Base-by-base conservation (phyloP, 805 yeast genomes). In the Yamadazyma philogaea region DNA sequence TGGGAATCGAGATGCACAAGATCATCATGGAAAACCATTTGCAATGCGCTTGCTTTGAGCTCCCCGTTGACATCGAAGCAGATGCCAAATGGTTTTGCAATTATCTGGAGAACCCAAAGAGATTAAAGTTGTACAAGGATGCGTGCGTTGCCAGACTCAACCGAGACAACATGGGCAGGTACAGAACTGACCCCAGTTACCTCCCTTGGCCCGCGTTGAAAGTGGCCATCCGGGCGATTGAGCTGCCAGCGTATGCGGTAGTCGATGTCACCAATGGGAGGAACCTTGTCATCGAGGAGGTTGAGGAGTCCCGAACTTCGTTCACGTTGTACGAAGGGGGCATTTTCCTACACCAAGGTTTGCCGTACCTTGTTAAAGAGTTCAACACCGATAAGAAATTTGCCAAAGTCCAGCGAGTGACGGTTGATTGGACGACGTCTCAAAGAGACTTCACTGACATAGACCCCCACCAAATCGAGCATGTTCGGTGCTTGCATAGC, bases 391-490 rank as follows among this genome's bases (percentile, higher is more conserved):
- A 87, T 30, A 84, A 78, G n/a, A 75, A 73, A 43, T 86, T 66
- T 61, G 98, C 98, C 0, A 84, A 82, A 45, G 96, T 91, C 4
- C 84, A 79, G 53, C 65, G 96, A 39, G 96, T 89, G 0, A 82
- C 84, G 54, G 99, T 93, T 12, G 96, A 91, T 49, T 93, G 98
- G 98, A 75, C 79, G 1, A 93, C 99, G 0, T 74, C 75, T 36
- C 98, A 91, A 57, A 69, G 99, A 43, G 99, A 93, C 60, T 93
- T 75, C 53, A 87, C 96, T 0, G 95, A 93, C 61, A 85, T 93
- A 7, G 98, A 93, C 59, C 97, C 99, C 0, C 60, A 74, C 17
- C 82, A 81, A 52, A 81, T 84, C 39, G 89, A 84, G 51, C 61
- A 69, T 43, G 75, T 84, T 3, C 68, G 86, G 43, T 77, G 84